These are phyloP conservation scores for Elaeagnus macrophylla DNA, from an alignment of 306 rosid species.

Conservation along the genomic window DNA sequence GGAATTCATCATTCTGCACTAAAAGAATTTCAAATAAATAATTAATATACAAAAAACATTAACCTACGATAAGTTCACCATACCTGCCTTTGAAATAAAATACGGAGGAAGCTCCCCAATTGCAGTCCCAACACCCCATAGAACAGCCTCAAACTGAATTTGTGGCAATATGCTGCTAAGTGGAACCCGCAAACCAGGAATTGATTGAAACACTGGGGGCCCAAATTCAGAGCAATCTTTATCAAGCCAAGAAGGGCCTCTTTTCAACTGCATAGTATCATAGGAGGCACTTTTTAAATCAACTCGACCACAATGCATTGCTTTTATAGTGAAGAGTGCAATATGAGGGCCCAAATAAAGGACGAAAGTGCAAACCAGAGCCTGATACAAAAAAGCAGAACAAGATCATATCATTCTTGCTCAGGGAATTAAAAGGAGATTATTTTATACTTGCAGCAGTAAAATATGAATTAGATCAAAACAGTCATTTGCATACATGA, in stretches of 20 bases:
- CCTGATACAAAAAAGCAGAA: conserved; percentile 44
- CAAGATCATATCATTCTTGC: background rate
- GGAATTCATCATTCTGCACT: background rate
- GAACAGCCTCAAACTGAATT: conserved; percentile 82
- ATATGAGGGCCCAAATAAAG: conserved; percentile 96
- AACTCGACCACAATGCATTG: conserved; percentile 93
- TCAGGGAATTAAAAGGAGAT: too few species aligned
- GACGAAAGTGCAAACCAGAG: conserved; percentile 98
- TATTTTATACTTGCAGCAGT: conserved; percentile 5
- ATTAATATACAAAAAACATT: background rate
- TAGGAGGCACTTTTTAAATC: conserved; percentile 89
- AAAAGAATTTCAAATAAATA: background rate
- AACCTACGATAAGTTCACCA: conserved; percentile 10
- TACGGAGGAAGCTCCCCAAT: conserved; percentile 99
- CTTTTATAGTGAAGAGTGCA: conserved; percentile 84
- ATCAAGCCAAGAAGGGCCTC: conserved; percentile 91
- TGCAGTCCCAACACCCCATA: conserved; percentile 98
- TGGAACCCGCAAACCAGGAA: conserved; percentile 63
- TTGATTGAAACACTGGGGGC: conserved; percentile 54
- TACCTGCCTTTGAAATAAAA: conserved; percentile 98
- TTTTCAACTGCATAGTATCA: conserved; percentile 81
- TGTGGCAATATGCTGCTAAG: conserved; percentile 79
- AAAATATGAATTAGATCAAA: background rate
- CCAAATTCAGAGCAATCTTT: conserved; percentile 86
- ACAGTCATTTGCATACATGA: background rate